These are phyloP conservation scores for Schwanniomyces vanrijiae DNA, from an alignment of 805 yeast species.

Conservation along the genomic window DNA sequence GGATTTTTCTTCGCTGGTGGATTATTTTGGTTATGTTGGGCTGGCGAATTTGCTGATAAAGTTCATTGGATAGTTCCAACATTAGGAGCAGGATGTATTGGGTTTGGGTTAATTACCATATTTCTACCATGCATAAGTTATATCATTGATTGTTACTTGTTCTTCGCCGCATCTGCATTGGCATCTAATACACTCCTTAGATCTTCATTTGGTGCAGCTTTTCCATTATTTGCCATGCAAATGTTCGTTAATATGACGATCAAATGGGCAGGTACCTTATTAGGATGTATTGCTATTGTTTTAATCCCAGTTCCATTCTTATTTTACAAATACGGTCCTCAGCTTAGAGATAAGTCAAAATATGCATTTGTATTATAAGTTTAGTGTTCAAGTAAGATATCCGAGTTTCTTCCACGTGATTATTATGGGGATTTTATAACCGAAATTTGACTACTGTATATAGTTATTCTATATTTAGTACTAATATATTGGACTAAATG, in stretches of 20 bases:
- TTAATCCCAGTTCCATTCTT: conserved; percentile 54
- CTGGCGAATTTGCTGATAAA: conserved; percentile 63
- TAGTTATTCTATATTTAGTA: too few relatives aligned
- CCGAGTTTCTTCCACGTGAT: too few relatives aligned
- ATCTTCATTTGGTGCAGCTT: conserved; percentile 52
- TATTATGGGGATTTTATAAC: too few relatives aligned
- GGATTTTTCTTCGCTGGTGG: conserved; percentile 69
- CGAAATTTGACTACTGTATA: too few relatives aligned
- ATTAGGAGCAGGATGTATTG: conserved; percentile 33
- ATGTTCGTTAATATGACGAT: conserved; percentile 46
- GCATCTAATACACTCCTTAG: conserved; percentile 57
- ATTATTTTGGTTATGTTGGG: conserved; percentile 78
- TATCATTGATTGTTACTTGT: conserved; percentile 52
- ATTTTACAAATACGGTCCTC: conserved; percentile 45
- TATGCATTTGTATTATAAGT: conserved; percentile 5
- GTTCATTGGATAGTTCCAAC: conserved; percentile 68
- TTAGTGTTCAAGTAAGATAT: too few relatives aligned
- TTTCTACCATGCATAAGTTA: conserved; percentile 55
- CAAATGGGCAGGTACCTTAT: conserved; percentile 50
- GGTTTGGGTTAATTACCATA: conserved; percentile 44
- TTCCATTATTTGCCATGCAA: conserved; percentile 51
- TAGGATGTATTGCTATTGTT: conserved; percentile 47
- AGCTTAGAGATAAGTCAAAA: conserved; percentile 19
- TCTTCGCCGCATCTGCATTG: conserved; percentile 54
- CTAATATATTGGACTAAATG: too few relatives aligned